A percentile compares a stretch with the other conserved stretches of the same genome.
Conservation (phyloP, 2,329 filamentous ascomycete species). For the Ciborinia camelliae region DNA sequence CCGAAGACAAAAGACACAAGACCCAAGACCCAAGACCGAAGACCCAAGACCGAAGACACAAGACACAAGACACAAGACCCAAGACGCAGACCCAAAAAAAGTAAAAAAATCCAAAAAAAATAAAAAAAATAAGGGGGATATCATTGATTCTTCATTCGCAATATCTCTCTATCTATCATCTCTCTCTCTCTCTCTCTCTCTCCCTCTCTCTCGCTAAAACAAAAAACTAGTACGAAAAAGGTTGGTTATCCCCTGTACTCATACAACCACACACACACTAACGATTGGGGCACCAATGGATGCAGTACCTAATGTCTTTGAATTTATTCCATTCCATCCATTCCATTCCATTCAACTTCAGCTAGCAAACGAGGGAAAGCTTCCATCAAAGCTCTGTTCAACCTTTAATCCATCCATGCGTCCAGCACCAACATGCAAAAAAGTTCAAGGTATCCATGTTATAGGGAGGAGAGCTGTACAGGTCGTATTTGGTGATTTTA, state of each 20-base stretch:
- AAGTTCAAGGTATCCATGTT: not conserved
- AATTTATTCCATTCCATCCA: not conserved
- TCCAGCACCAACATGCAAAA: not conserved
- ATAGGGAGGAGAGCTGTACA: slow-evolving; percentile 1
- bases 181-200: too few species aligned
- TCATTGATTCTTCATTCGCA: not conserved
- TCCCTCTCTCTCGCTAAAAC: not conserved
- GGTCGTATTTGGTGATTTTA: slow-evolving; percentile 1
- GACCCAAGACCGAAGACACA: too few species aligned
- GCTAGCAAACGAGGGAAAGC: not conserved
- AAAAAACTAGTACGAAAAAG: not conserved
- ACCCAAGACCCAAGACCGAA: too few species aligned
- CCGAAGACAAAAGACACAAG: too few species aligned
- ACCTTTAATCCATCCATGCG: not conserved
- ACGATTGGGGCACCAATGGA: not conserved
- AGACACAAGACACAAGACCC: too few species aligned
- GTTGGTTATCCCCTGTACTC: not conserved
- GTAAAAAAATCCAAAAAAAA: not conserved
- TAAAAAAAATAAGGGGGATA: not conserved
- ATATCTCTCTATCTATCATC: not conserved
- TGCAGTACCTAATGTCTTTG: not conserved
- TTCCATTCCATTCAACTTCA: not conserved
- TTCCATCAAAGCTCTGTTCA: not conserved
- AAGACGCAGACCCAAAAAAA: not conserved
- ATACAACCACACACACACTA: not conserved